These are phyloP conservation scores for Cryptococcus depauperatus DNA, from an alignment of 1,284 basidiomycete genomes.

Conservation along the genomic window DNA sequence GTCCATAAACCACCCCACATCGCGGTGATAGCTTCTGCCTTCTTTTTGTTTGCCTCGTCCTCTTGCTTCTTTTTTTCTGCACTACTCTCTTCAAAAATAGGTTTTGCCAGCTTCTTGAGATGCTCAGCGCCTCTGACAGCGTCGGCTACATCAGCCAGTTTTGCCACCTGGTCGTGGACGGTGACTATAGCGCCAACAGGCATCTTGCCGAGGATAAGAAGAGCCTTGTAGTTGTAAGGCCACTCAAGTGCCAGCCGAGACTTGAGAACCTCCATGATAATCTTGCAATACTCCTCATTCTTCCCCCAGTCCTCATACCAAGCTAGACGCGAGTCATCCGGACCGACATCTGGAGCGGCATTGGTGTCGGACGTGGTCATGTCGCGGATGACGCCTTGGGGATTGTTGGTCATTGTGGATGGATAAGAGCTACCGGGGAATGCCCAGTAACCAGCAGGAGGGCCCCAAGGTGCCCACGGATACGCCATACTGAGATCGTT, in stretches of 20 bases:
- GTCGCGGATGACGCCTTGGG: slow-evolving; percentile 25
- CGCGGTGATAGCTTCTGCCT: slow-evolving; percentile 26
- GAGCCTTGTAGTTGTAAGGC: slow-evolving; percentile 40
- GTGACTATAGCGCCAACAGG: slow-evolving; percentile 17
- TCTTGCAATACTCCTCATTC: slow-evolving; percentile 26
- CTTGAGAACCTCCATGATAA: slow-evolving; percentile 33
- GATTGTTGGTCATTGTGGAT: slow-evolving; percentile 16
- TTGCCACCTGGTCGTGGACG: slow-evolving; percentile 22
- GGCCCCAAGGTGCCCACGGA: no score
- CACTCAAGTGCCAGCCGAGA: slow-evolving; percentile 31
- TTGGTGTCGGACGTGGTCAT: slow-evolving; percentile 24
- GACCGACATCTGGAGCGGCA: slow-evolving; percentile 17
- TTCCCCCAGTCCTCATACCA: slow-evolving; percentile 23
- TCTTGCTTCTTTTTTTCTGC: slow-evolving; percentile 14
- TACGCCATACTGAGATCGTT: no score
- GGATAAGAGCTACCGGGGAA: not conserved
- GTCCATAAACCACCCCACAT: slow-evolving; percentile 38
- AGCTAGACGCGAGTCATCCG: slow-evolving; percentile 13
- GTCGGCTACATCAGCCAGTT: slow-evolving; percentile 15
- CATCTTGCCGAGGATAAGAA: slow-evolving; percentile 26
- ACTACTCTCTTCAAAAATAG: slow-evolving; percentile 23
- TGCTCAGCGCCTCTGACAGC: slow-evolving; percentile 20
- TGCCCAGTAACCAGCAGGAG: slow-evolving; percentile 4
- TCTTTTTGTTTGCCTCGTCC: slow-evolving; percentile 29
- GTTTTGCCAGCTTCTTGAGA: slow-evolving; percentile 27